Conservation (phyloP, 495 filamentous ascomycete species). For the Paragyromitra xinjiangensis region DNA sequence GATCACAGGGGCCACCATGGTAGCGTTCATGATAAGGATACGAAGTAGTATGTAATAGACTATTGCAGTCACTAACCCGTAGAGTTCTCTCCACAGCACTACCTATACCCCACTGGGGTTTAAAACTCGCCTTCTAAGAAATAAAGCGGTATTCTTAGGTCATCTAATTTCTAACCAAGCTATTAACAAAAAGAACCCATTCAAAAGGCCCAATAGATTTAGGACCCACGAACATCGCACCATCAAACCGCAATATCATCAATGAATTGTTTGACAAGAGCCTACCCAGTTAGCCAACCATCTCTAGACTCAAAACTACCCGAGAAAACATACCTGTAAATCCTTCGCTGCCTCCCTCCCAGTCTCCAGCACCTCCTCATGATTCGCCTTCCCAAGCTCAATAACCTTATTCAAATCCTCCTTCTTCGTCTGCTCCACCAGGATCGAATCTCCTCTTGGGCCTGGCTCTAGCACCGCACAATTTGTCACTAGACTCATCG, state of each 20-base stretch:
- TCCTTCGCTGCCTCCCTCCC: constrained; percentile 70
- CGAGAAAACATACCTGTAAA: constrained; percentile 67
- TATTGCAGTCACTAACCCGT: too few species aligned
- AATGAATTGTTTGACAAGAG: constrained; percentile 52
- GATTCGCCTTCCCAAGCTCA: constrained; percentile 72
- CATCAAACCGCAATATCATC: constrained; percentile 46
- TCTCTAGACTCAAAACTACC: neutral
- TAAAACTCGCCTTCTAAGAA: neutral
- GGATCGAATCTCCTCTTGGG: constrained; percentile 67
- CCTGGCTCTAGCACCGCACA: constrained; percentile 71
- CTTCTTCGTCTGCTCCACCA: constrained; percentile 57
- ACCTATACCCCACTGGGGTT: neutral
- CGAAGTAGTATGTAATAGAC: too few species aligned
- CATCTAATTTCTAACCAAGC: neutral
- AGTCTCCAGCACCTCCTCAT: constrained; percentile 76
- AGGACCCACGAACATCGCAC: neutral
- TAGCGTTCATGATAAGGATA: too few species aligned
- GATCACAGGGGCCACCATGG: too few species aligned
- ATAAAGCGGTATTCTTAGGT: neutral
- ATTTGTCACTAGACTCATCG: constrained; percentile 81
- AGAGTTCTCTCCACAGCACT: too few species aligned
- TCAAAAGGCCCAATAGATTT: neutral
- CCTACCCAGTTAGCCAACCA: constrained; percentile 32
- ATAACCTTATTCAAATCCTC: constrained; percentile 67
- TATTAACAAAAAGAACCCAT: neutral